Conservation (phyloP, 1,284 basidiomycete genomes). For the Papiliotrema flavescens region DNA sequence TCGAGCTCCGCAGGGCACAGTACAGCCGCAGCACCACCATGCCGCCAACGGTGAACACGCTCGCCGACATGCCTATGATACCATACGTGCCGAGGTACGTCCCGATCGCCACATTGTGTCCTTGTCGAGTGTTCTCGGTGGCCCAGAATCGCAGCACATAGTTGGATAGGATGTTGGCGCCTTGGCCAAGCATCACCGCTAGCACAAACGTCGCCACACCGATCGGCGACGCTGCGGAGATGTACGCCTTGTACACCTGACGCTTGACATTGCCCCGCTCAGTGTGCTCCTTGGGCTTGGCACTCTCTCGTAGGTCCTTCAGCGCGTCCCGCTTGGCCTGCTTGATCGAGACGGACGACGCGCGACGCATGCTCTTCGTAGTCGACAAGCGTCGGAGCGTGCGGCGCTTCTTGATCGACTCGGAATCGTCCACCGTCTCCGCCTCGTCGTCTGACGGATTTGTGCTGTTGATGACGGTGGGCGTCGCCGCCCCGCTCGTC, state of each 20-base stretch:
- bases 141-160: conserved; percentile 75
- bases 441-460: conserved; percentile 16
- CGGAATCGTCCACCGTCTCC: conserved; percentile 19
- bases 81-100: conserved; percentile 43
- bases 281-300: conserved; percentile 65
- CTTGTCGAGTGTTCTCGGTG: conserved; percentile 64
- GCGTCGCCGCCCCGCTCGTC: conserved; percentile 53
- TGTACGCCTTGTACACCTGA: conserved; percentile 72
- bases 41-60: conserved; percentile 56
- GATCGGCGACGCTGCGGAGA: conserved; percentile 69
- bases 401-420: conserved; percentile 30
- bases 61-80: conserved; percentile 55
- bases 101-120: conserved; percentile 54
- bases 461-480: conserved; percentile 28
- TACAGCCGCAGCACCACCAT: conserved; percentile 71
- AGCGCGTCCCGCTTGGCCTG: conserved; percentile 48
- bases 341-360: conserved; percentile 42
- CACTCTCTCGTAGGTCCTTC: conserved; percentile 46
- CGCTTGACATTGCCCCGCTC: conserved; percentile 79
- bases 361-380: conserved; percentile 37
- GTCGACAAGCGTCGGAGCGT: conserved; percentile 31
- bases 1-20: conserved; percentile 72
- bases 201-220: conserved; percentile 69
- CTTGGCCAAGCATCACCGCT: conserved; percentile 54
- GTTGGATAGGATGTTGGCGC: conserved; percentile 55